A percentile compares a stretch with the other conserved stretches of the same genome.
These are phyloP conservation scores for Clarireedia monteithiana DNA, from an alignment of 2,329 filamentous ascomycete genomes.

Conservation along the genomic window DNA sequence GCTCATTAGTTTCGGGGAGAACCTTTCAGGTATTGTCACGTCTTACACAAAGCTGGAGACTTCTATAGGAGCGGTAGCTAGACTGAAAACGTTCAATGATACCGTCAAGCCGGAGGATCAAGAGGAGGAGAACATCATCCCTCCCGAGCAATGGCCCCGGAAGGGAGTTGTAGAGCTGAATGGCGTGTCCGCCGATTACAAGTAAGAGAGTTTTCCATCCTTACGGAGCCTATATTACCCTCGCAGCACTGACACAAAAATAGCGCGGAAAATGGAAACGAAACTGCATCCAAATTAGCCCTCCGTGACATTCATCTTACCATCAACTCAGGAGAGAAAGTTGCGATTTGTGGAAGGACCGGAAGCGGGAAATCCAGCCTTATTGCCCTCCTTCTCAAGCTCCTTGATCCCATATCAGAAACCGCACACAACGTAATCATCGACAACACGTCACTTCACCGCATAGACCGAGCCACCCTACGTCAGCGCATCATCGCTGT, in stretches of 20 bases:
- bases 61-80: slow-evolving; percentile 16
- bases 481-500: slow-evolving; percentile 43
- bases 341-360: slow-evolving; percentile 17
- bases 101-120: neutral
- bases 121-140: neutral
- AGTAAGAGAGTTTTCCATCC: slow-evolving; percentile 3
- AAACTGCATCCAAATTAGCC: slow-evolving; percentile 18
- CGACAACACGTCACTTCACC: slow-evolving; percentile 33
- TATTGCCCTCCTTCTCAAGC: slow-evolving; percentile 33
- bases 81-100: slow-evolving; percentile 12
- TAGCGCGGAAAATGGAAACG: slow-evolving; percentile 11
- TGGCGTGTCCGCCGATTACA: slow-evolving; percentile 10
- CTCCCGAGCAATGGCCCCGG: slow-evolving; percentile 7
- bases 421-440: slow-evolving; percentile 32
- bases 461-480: slow-evolving; percentile 35
- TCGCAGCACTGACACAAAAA: neutral
- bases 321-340: slow-evolving; percentile 28
- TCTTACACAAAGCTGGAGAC: slow-evolving; percentile 18
- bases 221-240: neutral
- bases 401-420: slow-evolving; percentile 28
- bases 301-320: slow-evolving; percentile 26
- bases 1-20: slow-evolving; percentile 18
- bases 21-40: slow-evolving; percentile 12
- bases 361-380: slow-evolving; percentile 33
- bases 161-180: slow-evolving; percentile 10